Percentiles rank a stretch among this genome's conserved stretches.
These are phyloP conservation scores for Ambispora gerdemannii DNA, from an alignment of 192 early-diverging fungal genomes.

Conservation along the genomic window DNA sequence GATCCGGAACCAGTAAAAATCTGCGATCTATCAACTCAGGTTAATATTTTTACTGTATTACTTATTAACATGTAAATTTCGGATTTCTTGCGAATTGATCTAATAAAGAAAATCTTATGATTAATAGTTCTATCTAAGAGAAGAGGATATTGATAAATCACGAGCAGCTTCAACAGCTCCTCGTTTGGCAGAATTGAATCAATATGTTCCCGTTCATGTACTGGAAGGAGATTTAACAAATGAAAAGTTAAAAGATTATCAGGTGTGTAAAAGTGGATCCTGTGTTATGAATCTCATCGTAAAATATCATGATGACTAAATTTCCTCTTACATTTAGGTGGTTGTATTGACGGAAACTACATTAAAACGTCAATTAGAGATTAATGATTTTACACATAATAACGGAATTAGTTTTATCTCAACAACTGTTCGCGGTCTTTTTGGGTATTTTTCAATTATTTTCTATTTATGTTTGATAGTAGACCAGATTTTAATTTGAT, in stretches of 20 bases:
- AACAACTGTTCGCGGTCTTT: constrained; percentile 85
- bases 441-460: constrained; percentile 58
- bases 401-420: constrained; percentile 82
- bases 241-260: constrained; percentile 58
- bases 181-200: constrained; percentile 91
- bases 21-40: constrained; percentile 87
- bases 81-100: background rate
- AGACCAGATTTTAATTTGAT: constrained; percentile 1
- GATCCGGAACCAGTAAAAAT: constrained; percentile 75
- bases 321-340: constrained; percentile 44
- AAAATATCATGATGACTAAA: background rate
- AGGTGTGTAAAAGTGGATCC: constrained; percentile 34
- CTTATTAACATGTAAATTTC: background rate
- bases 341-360: constrained; percentile 86
- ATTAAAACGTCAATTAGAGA: constrained; percentile 72
- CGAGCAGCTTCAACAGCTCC: constrained; percentile 73
- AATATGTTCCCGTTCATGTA: constrained; percentile 92
- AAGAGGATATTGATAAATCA: constrained; percentile 82
- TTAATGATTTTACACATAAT: constrained; percentile 78
- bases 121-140: constrained; percentile 82
- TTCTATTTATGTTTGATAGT: background rate
- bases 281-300: background rate
- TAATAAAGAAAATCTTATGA: background rate
- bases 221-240: constrained; percentile 73
- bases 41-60: constrained; percentile 31